A percentile compares a stretch with the other conserved stretches of the same genome.
Conservation (phyloP, 2,329 filamentous ascomycete genomes). For the Elsinoe necatrix region DNA sequence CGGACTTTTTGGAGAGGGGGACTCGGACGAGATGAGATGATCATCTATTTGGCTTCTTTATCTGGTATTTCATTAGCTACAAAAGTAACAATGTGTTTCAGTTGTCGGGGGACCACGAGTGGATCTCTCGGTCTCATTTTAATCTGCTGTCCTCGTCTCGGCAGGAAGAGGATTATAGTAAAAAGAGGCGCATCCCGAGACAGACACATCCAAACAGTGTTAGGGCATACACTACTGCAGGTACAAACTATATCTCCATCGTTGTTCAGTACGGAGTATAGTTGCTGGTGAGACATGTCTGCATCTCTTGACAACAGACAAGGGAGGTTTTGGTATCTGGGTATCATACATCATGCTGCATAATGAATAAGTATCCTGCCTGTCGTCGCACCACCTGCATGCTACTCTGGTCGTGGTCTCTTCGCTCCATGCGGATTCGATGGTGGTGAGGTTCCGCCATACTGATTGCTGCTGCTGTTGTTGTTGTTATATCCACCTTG, state of each 20-base stretch:
- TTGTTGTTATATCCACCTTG: constrained; percentile 62
- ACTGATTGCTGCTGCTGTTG: constrained; percentile 56
- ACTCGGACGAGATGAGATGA: background rate
- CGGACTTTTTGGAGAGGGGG: background rate
- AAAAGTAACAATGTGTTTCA: background rate
- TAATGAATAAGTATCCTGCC: background rate
- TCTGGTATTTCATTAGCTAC: background rate
- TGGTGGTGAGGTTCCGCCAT: constrained; percentile 33
- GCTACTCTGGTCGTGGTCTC: constrained; percentile 19
- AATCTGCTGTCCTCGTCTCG: constrained; percentile 7
- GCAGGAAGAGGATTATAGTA: background rate
- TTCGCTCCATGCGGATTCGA: constrained; percentile 19
- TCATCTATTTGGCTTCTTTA: background rate
- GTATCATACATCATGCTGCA: constrained; percentile 11
- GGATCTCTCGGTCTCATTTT: constrained; percentile 8
- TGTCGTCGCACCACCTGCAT: background rate
- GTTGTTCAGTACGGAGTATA: background rate
- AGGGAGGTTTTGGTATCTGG: background rate
- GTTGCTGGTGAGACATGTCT: constrained; percentile 9
- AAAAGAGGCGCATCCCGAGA: constrained; percentile 8
- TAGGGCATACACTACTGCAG: constrained; percentile 4
- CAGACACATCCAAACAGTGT: background rate
- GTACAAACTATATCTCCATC: background rate
- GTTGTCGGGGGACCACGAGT: background rate
- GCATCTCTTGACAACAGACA: background rate